A percentile compares a stretch with the other conserved stretches of the same genome.
These are phyloP conservation scores for Trichomonascaceae sp. DNA, from an alignment of 1,139 yeast species.

Conservation along the genomic window DNA sequence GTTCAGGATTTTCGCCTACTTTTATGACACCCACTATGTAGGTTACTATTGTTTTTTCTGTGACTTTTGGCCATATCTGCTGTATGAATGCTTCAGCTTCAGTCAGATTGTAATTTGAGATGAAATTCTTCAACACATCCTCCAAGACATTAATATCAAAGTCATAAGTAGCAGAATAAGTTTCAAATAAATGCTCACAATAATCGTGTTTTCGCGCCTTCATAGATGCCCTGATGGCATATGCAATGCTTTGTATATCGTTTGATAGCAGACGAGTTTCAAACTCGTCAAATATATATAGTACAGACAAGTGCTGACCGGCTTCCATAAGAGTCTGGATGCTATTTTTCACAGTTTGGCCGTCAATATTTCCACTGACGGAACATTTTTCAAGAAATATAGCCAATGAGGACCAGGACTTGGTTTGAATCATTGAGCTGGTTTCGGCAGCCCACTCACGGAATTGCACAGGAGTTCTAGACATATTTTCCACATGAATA, in stretches of 20 bases:
- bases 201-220: slow-evolving; percentile 12
- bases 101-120: slow-evolving; percentile 18
- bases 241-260: slow-evolving; percentile 13
- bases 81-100: slow-evolving; percentile 22
- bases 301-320: slow-evolving; percentile 13
- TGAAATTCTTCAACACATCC: slow-evolving; percentile 17
- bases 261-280: slow-evolving; percentile 10
- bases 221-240: slow-evolving; percentile 21
- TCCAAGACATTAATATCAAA: slow-evolving; percentile 15
- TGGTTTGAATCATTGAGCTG: background rate
- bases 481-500: background rate
- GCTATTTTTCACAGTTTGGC: background rate
- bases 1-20: slow-evolving; percentile 17
- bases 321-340: slow-evolving; percentile 6
- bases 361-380: background rate
- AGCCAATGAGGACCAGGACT: slow-evolving; percentile 1
- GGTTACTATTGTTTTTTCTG: slow-evolving; percentile 16
- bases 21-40: slow-evolving; percentile 17
- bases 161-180: slow-evolving; percentile 15
- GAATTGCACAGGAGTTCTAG: background rate
- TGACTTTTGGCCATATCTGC: slow-evolving; percentile 17
- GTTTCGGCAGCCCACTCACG: background rate
- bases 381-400: slow-evolving; percentile 2
- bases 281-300: slow-evolving; percentile 17
- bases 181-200: slow-evolving; percentile 21